These are phyloP conservation scores for Pseudozyma pruni DNA, from an alignment of 1,284 basidiomycete genomes.

Conservation along the genomic window DNA sequence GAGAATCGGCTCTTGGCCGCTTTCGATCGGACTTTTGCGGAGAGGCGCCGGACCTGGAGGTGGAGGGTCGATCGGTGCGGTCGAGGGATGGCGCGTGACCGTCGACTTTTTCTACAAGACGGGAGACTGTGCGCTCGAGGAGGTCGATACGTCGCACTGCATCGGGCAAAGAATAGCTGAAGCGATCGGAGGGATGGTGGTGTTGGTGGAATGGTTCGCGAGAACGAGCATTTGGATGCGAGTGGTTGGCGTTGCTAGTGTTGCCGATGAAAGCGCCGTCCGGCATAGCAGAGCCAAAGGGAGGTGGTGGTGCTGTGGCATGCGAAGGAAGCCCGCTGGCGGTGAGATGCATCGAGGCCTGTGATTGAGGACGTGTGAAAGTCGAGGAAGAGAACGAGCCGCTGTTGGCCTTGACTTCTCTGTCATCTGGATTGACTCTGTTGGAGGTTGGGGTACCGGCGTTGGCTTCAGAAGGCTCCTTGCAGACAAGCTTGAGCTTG, in stretches of 20 bases:
- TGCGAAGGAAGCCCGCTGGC: constrained; percentile 28
- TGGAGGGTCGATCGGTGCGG: constrained; percentile 11
- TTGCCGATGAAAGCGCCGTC: constrained; percentile 10
- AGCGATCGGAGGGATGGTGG: constrained; percentile 23
- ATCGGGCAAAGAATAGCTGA: constrained; percentile 34
- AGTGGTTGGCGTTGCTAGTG: constrained; percentile 3
- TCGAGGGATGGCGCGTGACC: constrained; percentile 7
- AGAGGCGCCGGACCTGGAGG: constrained; percentile 20
- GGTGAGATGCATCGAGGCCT: constrained; percentile 17
- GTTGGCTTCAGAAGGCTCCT: constrained; percentile 41
- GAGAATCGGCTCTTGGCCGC: constrained; percentile 22
- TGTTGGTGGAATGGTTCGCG: constrained; percentile 6
- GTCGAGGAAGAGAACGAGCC: constrained; percentile 23
- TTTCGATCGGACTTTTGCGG: constrained; percentile 31
- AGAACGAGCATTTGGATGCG: not conserved
- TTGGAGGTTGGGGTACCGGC: constrained; percentile 24
- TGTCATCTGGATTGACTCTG: constrained; percentile 23
- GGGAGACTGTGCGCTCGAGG: constrained; percentile 37
- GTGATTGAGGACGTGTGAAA: constrained; percentile 25
- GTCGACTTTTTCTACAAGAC: constrained; percentile 25
- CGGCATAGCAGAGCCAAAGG: constrained; percentile 3
- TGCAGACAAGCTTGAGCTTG: constrained; percentile 48
- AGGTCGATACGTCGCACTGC: constrained; percentile 35
- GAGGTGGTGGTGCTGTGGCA: not conserved
- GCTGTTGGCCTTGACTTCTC: constrained; percentile 16